Conservation (phyloP, 805 yeast genomes). For the Metschnikowia lunata region DNA sequence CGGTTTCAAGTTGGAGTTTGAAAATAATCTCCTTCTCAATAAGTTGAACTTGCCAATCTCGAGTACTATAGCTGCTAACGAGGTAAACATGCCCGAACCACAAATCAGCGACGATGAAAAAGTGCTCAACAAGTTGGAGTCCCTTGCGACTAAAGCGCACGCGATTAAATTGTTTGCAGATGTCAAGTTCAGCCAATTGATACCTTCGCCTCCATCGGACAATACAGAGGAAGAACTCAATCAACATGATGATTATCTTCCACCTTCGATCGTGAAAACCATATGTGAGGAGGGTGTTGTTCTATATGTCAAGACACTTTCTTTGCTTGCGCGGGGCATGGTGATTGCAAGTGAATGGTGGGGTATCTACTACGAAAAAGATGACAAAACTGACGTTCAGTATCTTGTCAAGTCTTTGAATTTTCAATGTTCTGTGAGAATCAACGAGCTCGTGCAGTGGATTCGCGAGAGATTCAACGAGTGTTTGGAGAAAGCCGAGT, state of each 20-base stretch:
- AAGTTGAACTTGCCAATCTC: conserved; percentile 31
- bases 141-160: conserved; percentile 83
- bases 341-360: conserved; percentile 86
- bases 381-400: conserved; percentile 11
- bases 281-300: conserved; percentile 84
- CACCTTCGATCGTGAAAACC: conserved; percentile 51
- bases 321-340: conserved; percentile 84
- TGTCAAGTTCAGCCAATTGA: conserved; percentile 79
- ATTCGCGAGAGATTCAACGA: conserved; percentile 85
- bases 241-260: conserved; percentile 43
- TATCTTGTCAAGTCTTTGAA: conserved; percentile 13
- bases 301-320: conserved; percentile 76
- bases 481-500: conserved; percentile 83
- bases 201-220: conserved; percentile 64
- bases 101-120: conserved; percentile 26
- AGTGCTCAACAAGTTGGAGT: conserved; percentile 52
- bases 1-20: conserved; percentile 19
- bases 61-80: conserved; percentile 20
- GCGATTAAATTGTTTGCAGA: conserved; percentile 87
- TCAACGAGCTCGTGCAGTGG: conserved; percentile 84
- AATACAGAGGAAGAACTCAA: conserved; percentile 35
- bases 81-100: conserved; percentile 12
- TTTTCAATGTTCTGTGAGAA: conserved; percentile 29
- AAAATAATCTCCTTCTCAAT: conserved; percentile 33
- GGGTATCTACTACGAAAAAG: conserved; percentile 41